Evolutionary conservation across 352 stramenopile genomes (phyloP), one percentile per base, ranked within the genome.

Genomic region (Globisporangium iwayamae): DNA sequence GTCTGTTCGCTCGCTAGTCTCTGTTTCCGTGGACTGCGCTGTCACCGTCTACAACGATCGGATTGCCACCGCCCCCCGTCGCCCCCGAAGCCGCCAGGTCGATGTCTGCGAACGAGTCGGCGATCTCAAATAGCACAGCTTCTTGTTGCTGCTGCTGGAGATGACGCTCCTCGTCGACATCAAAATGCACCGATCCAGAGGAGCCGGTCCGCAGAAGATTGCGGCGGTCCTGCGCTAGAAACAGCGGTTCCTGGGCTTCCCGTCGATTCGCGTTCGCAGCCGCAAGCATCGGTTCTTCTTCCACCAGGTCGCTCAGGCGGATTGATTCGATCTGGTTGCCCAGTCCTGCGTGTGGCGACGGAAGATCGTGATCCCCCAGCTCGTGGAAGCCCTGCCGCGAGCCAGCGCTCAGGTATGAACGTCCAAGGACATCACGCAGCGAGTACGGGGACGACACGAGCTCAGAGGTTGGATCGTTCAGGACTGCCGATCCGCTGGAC

Each of bases 391-490:
- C 53, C 25, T 34, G 52, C 16, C 51, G 39, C 16, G 54, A 54
- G 3, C 55, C 55, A 45, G 41, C 9, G n/a, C 22, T 20, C 8
- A 14, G 14, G 18, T 67, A 36, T 25, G 62, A 34, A 3, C 47
- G 63, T 7, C 60, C 60, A n/a, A 65, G 51, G 20, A 65, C 22
- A 32, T 60, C 51, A 34, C 43, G 60, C 22, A 45, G 13, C 14
- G 41, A 52, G 38, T 60, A 71, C 39, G 65, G 65, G 25, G 75
- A 64, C 20, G 73, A 68, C 50, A 54, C 61, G 55, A 87, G 61
- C 53, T 84, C 78, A 8, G 75, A 73, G 46, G 75, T 87, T 32
- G 78, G 78, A 20, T 87, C 78, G 60, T 69, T 72, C 50, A 84
- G 67, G 9, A 63, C 53, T 20, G 41, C 65, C 32, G 53, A 66